phyloP scores from a whole-genome alignment of 805 yeast genomes.

The Kurtzmaniella fragi region DNA sequence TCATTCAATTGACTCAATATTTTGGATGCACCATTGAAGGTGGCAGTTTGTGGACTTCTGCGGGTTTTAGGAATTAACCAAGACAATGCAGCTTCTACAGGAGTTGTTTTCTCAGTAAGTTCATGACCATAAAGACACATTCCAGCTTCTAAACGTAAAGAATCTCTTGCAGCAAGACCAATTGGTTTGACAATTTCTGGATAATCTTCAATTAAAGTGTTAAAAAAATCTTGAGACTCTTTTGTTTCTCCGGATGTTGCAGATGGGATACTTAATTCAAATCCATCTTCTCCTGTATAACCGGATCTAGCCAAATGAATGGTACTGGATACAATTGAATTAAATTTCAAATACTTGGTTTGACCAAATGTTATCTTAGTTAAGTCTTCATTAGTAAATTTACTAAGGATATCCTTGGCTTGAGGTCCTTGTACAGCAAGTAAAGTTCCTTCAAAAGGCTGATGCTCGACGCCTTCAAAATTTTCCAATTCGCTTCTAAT shows the following conservation, averaged over 20 bases:
- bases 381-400: slow-evolving; percentile 57
- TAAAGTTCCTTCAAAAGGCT: slow-evolving; percentile 63
- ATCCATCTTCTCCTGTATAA: slow-evolving; percentile 98
- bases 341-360: slow-evolving; percentile 43
- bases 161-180: slow-evolving; percentile 98
- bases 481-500: slow-evolving; percentile 45
- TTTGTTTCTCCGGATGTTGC: slow-evolving; percentile 31
- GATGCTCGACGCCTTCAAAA: slow-evolving; percentile 31
- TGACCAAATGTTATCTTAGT: slow-evolving; percentile 70
- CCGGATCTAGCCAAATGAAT: slow-evolving; percentile 92
- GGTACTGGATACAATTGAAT: slow-evolving; percentile 36
- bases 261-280: slow-evolving; percentile 77
- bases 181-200: slow-evolving; percentile 69
- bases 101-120: slow-evolving; percentile 71
- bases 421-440: slow-evolving; percentile 93
- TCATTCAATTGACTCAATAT: slow-evolving; percentile 69
- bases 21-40: slow-evolving; percentile 72
- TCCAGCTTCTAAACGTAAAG: slow-evolving; percentile 93
- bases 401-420: slow-evolving; percentile 63
- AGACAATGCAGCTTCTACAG: slow-evolving; percentile 81
- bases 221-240: slow-evolving; percentile 56
- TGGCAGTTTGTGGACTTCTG: slow-evolving; percentile 41
- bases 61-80: slow-evolving; percentile 88
- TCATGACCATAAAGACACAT: slow-evolving; percentile 98
- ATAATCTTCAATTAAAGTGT: slow-evolving; percentile 46